Evolutionary conservation across 2,329 filamentous ascomycete species (phyloP).

Genomic region (Arthrobotrys entomopaga): DNA sequence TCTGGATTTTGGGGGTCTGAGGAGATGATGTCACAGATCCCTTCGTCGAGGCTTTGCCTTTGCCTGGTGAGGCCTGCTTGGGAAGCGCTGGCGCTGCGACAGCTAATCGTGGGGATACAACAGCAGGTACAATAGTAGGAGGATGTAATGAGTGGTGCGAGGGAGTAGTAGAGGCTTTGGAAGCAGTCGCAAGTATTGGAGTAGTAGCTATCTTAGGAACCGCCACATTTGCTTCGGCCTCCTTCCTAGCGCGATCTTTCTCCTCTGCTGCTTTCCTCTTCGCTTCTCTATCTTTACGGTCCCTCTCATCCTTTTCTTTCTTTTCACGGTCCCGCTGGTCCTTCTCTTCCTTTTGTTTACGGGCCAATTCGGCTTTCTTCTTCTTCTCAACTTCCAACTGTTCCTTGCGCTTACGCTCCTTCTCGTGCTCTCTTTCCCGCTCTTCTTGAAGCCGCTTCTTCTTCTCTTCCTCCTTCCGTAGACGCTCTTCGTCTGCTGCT

Average conservation of each 20-base stretch:
- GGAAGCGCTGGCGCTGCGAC: slow-evolving; percentile 82
- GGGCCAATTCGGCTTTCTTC: slow-evolving; percentile 81
- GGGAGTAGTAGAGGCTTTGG: slow-evolving; percentile 62
- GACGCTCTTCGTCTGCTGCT: slow-evolving; percentile 86
- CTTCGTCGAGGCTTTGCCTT: slow-evolving; percentile 74
- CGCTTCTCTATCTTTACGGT: slow-evolving; percentile 69
- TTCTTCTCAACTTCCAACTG: slow-evolving; percentile 84
- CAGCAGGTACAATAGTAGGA: slow-evolving; percentile 62
- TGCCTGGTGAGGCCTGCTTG: slow-evolving; percentile 80
- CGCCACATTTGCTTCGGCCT: slow-evolving; percentile 66
- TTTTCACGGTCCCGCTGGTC: slow-evolving; percentile 73
- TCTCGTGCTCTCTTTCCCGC: slow-evolving; percentile 83
- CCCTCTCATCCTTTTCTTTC: slow-evolving; percentile 71
- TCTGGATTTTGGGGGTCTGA: slow-evolving; percentile 73
- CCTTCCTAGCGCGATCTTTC: slow-evolving; percentile 70
- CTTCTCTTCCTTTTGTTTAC: slow-evolving; percentile 79
- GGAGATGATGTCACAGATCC: slow-evolving; percentile 59
- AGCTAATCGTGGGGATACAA: slow-evolving; percentile 78
- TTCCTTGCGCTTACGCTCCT: slow-evolving; percentile 83
- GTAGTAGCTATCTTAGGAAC: slow-evolving; percentile 69
- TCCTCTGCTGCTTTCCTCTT: slow-evolving; percentile 61
- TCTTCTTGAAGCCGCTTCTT: slow-evolving; percentile 82
- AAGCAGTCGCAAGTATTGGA: slow-evolving; percentile 65
- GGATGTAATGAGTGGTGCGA: slow-evolving; percentile 68
- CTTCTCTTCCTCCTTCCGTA: slow-evolving; percentile 85